phyloP scores from a whole-genome alignment of 2,329 filamentous ascomycete genomes.

The Biscogniauxia marginata region DNA sequence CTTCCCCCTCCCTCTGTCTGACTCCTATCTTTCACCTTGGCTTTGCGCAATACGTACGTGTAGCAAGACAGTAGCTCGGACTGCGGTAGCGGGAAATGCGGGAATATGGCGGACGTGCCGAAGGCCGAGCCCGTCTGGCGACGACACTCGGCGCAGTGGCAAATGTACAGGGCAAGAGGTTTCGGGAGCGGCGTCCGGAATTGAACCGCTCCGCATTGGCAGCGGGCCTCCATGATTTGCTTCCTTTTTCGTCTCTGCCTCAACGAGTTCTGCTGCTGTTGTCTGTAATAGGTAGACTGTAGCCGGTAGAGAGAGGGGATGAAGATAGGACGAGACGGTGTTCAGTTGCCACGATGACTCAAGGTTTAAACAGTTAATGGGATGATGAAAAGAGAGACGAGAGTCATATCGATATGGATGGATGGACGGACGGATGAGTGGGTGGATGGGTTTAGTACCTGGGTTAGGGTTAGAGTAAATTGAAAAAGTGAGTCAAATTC shows the following conservation, averaged over 20 bases:
- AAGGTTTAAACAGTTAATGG: too few species aligned
- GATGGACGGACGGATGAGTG: too few species aligned
- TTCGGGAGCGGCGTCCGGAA: conserved; percentile 61
- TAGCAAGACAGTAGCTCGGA: conserved; percentile 52
- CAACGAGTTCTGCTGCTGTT: too few species aligned
- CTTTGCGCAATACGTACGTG: conserved; percentile 49
- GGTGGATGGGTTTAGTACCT: too few species aligned
- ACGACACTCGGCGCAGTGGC: conserved; percentile 67
- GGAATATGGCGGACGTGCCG: conserved; percentile 69
- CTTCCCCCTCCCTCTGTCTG: not conserved
- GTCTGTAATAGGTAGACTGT: too few species aligned
- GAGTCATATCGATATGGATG: not conserved
- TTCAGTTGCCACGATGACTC: too few species aligned
- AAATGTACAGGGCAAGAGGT: conserved; percentile 67
- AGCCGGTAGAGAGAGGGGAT: too few species aligned
- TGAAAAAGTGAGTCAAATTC: not conserved
- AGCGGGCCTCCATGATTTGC: conserved; percentile 54
- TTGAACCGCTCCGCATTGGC: conserved; percentile 62
- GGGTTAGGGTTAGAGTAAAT: not conserved
- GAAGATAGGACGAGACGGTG: too few species aligned
- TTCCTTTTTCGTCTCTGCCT: not conserved
- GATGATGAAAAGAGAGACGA: not conserved
- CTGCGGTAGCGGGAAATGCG: conserved; percentile 57
- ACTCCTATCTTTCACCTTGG: too few species aligned
- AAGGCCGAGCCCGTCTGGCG: conserved; percentile 66